Evolutionary conservation across 2,329 filamentous ascomycete genomes (phyloP), one percentile per base, ranked within the genome.

Genomic region (Diaporthe aspalathi): DNA sequence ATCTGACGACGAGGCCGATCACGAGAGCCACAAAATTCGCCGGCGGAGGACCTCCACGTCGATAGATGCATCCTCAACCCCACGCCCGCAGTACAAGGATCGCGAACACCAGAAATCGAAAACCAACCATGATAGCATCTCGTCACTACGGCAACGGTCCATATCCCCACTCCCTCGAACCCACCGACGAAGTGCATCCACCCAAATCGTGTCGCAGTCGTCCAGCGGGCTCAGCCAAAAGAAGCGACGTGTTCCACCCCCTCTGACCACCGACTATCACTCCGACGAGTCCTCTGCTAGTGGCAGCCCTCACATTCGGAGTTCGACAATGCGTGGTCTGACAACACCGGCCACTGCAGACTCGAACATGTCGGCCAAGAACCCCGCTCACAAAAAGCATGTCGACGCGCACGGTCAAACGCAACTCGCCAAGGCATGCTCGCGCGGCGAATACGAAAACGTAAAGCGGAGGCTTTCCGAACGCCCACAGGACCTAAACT

Each of bases 321-420:
- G 85, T 75, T 88, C 88, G 53, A 89, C 89, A 73, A 77, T 89
- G 67, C 87, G 88, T 57, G 87, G 84, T 74, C 80, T 90, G 22
- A 84, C 86, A 50, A 88, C 88, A 1, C 87, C 89, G 9, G 83
- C 85, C 14, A 86, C 87, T 4, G 84, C 88, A 74, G 87, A 91
- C 72, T 84, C 90, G 76, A 84, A 89, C 76, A 86, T 91, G 75
- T 90, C 93, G 71, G 88, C 90, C 76, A 91, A 92, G 76, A 90
- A 93, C 80, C 84, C 83, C 0, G 89, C 90, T 2, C 92, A 94
- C 79, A 97, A 95, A 80, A 95, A 96, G 76, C 92, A 95, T 78
- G 90, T 95, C 27, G 96, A 98, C 81, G 93, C 94, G 68, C 97
- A 97, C 79, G 96, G 96, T 27, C 93, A 97, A 75, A 99, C 96